Conservation (phyloP, 306 rosid species). For the Spatholobus suberectus region DNA sequence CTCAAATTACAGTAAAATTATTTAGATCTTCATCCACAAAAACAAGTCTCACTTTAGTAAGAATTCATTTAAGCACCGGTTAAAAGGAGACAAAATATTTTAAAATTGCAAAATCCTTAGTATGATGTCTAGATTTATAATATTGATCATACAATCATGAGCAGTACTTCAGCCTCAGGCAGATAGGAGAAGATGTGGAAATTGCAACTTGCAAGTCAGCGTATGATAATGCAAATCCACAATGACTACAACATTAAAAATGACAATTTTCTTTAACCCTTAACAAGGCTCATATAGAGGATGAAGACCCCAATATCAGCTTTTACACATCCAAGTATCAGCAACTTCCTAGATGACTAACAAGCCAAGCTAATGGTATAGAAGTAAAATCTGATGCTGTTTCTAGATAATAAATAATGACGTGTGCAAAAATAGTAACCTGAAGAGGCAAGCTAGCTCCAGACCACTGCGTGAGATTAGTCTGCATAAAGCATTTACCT, state of each 20-base stretch:
- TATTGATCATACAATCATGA: slow-evolving; percentile 11
- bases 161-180: background rate
- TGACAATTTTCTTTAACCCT: no score
- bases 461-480: slow-evolving; percentile 95
- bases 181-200: background rate
- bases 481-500: slow-evolving; percentile 61
- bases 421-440: slow-evolving; percentile 53
- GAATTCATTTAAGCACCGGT: slow-evolving; percentile 26
- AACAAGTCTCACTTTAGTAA: background rate
- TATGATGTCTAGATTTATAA: background rate
- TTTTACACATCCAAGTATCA: slow-evolving; percentile 16
- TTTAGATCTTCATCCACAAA: slow-evolving; percentile 20
- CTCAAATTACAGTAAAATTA: slow-evolving; percentile 1
- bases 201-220: slow-evolving; percentile 8
- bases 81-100: slow-evolving; percentile 17
- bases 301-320: slow-evolving; percentile 19
- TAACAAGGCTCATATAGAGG: slow-evolving; percentile 10
- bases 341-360: slow-evolving; percentile 14
- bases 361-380: slow-evolving; percentile 19
- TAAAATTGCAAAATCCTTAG: background rate
- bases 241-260: no score
- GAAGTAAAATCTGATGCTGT: background rate
- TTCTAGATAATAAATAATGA: slow-evolving; percentile 33
- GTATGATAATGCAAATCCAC: no score
- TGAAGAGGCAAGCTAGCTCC: slow-evolving; percentile 99